Evolutionary conservation across 495 filamentous ascomycete genomes (phyloP).

Genomic region (Xylaria grammica): DNA sequence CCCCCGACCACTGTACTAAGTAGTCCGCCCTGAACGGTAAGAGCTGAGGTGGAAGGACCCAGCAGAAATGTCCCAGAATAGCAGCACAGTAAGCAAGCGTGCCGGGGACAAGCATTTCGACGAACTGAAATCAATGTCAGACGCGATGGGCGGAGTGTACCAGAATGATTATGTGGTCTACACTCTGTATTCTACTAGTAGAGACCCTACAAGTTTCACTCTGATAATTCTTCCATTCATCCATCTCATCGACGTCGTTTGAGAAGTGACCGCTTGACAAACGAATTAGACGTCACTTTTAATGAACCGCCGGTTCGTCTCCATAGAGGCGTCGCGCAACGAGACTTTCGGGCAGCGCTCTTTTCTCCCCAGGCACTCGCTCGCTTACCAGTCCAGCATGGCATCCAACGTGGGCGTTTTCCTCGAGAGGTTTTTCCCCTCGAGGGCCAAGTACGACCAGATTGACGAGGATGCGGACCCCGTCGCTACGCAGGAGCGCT

Average conservation of each 20-base stretch:
- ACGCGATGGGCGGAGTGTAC: slow-evolving; percentile 1
- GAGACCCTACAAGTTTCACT: not conserved
- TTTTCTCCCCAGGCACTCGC: slow-evolving; percentile 13
- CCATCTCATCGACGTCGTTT: not conserved
- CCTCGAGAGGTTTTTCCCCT: slow-evolving; percentile 20
- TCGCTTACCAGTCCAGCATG: slow-evolving; percentile 10
- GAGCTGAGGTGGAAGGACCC: slow-evolving; percentile 15
- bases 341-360: slow-evolving; percentile 17
- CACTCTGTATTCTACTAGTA: not conserved
- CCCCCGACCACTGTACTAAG: not conserved
- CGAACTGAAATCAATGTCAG: slow-evolving; percentile 15
- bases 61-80: slow-evolving; percentile 17
- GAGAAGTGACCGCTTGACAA: too few species aligned
- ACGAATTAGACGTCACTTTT: slow-evolving; percentile 2
- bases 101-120: slow-evolving; percentile 1
- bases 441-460: slow-evolving; percentile 14
- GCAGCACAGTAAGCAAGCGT: slow-evolving; percentile 16
- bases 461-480: slow-evolving; percentile 13
- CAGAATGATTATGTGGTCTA: not conserved
- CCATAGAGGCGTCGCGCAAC: slow-evolving; percentile 15
- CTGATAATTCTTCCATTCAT: not conserved
- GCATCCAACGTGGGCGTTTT: slow-evolving; percentile 20
- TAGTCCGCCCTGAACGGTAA: slow-evolving; percentile 8
- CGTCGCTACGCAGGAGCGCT: slow-evolving; percentile 7
- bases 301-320: slow-evolving; percentile 22